A percentile compares a stretch with the other conserved stretches of the same genome.
These are phyloP conservation scores for Phlebopus sp. DNA, from an alignment of 1,284 basidiomycete genomes.

Conservation along the genomic window DNA sequence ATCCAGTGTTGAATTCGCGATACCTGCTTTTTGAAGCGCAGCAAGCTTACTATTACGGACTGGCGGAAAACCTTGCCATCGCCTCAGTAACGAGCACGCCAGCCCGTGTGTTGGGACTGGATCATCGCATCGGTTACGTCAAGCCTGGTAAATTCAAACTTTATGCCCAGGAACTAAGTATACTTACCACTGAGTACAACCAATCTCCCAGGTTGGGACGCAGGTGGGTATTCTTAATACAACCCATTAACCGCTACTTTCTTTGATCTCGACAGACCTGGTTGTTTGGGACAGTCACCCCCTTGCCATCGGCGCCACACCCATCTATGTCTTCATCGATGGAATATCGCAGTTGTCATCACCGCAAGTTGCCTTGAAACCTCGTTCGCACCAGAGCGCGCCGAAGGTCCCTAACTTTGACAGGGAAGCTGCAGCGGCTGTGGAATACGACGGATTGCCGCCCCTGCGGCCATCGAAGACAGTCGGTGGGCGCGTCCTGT, in stretches of 20 bases:
- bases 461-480: constrained; percentile 36
- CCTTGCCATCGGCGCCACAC: constrained; percentile 64
- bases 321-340: constrained; percentile 66
- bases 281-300: constrained; percentile 74
- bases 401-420: constrained; percentile 58
- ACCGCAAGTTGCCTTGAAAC: constrained; percentile 43
- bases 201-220: constrained; percentile 37
- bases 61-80: constrained; percentile 55
- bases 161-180: not conserved
- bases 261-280: constrained; percentile 38
- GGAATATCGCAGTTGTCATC: constrained; percentile 54
- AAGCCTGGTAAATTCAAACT: constrained; percentile 41
- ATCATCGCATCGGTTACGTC: constrained; percentile 76
- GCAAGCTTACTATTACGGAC: constrained; percentile 76
- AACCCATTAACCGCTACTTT: not conserved
- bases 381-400: constrained; percentile 38
- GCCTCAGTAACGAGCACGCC: constrained; percentile 73
- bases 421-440: constrained; percentile 45
- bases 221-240: constrained; percentile 29
- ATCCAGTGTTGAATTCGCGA: constrained; percentile 70
- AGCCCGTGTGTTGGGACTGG: constrained; percentile 70
- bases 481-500: constrained; percentile 35
- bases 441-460: constrained; percentile 62
- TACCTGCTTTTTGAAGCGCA: constrained; percentile 80
- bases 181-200: too few relatives aligned